These are phyloP conservation scores for Cryptosporidium meleagridis DNA, from an alignment of 169 alveolate genomes.

Conservation along the genomic window DNA sequence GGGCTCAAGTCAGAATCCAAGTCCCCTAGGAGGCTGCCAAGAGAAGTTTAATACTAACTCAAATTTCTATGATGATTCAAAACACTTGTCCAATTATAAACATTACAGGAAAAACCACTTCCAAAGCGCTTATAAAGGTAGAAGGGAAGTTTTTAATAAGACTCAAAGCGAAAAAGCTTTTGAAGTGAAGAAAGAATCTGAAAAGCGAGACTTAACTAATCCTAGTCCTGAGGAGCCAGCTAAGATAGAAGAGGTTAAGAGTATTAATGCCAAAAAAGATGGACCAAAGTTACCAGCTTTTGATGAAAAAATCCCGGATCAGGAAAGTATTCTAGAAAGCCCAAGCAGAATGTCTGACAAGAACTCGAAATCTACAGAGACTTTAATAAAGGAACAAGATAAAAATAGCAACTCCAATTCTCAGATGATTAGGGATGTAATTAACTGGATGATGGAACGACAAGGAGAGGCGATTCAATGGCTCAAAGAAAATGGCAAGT, in stretches of 20 bases:
- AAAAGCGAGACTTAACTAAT: not conserved
- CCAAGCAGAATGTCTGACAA: too few species aligned
- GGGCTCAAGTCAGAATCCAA: constrained; percentile 11
- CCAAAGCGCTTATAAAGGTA: not conserved
- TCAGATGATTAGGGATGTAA: constrained; percentile 10
- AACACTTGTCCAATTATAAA: not conserved
- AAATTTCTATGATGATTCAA: not conserved
- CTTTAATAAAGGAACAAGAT: not conserved
- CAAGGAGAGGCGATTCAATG: constrained; percentile 54
- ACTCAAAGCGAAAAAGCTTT: not conserved
- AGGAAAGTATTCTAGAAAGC: not conserved
- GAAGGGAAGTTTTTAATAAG: not conserved
- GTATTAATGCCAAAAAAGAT: not conserved
- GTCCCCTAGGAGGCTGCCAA: constrained; percentile 20
- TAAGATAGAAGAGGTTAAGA: not conserved
- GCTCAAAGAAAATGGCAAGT: constrained; percentile 37
- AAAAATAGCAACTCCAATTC: not conserved
- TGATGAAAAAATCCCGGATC: not conserved
- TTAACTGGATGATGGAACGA: constrained; percentile 53
- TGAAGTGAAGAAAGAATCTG: not conserved
- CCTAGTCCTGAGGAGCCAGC: not conserved
- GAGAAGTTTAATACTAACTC: not conserved
- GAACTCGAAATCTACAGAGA: not conserved
- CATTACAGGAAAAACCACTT: not conserved
- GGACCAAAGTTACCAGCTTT: not conserved